Base-by-base conservation (phyloP, 2,329 filamentous ascomycete genomes). In the Trichoderma sp. region DNA sequence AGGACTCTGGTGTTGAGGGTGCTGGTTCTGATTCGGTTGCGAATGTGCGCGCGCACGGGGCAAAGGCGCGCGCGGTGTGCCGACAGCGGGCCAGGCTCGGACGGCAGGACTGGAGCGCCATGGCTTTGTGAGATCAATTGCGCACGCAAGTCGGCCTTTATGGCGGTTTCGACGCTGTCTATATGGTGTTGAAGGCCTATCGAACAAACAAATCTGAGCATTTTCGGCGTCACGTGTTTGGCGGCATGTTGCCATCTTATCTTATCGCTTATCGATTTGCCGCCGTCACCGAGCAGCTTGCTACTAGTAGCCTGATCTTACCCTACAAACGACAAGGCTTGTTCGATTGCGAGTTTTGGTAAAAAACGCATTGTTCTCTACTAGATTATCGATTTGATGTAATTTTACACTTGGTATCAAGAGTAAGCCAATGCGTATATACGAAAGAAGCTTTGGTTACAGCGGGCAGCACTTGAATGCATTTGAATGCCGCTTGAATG, bases 101-200 rank as follows among this genome's bases (percentile, higher is more conserved):
- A 64, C 79, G 78, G 70, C 76, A 78, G 52, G 75, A 73, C 73
- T 76, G 79, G 26, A 79, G 76, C 46, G 76, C 74, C 79, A 79
- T 80, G 72, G 71, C 16, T 60, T 60, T 70, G 55, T 46, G 39
- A 59, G 69, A 37, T 68, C 68, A 69, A 68, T 71, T 66, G 64
- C 56, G 63, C 64, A 32, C 59, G 61, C 16, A 32, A 11, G 16
- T 46, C 46, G 14, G 16, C 16, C 18, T 32, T n/a, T 28, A 54
- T 46, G 18, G 54, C 59, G 37, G 51, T 59, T 52, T 51, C 55
- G 54, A 56, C 49, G 30, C 32, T 49, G 52, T 13, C 28, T 32
- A 46, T 67, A 59, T 67, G 39, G 60, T 66, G 67, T 64, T 56
- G 59, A 66, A 59, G 64, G 54, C 54, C 54, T 26, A 58, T 66